Percentiles rank a stretch among this genome's conserved stretches.
Conservation (phyloP, 345 rosid species). For the Gossypium mustelinum region DNA sequence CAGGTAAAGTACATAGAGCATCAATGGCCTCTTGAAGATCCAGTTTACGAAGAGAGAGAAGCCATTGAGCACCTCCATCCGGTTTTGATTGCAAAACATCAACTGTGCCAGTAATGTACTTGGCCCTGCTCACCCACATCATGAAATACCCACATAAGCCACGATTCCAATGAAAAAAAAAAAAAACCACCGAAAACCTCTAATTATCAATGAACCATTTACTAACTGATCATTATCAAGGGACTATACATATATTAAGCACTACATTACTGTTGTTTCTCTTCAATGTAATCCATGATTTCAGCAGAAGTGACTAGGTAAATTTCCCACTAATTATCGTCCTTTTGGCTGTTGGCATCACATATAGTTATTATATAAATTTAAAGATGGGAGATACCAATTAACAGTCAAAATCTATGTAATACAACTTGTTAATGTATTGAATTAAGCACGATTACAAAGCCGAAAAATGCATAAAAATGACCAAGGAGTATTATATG, state of each 20-base stretch:
- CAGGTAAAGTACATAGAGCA: slow-evolving; percentile 79
- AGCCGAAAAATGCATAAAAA: not conserved
- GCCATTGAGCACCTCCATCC: slow-evolving; percentile 80
- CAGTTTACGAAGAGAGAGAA: slow-evolving; percentile 64
- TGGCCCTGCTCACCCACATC: slow-evolving; percentile 57
- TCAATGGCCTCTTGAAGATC: slow-evolving; percentile 57
- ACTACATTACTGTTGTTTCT: not conserved
- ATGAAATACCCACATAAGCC: slow-evolving; percentile 6
- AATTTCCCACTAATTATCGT: not conserved
- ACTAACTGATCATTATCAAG: not conserved
- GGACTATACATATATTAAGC: not conserved
- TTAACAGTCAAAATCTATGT: not conserved
- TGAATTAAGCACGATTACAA: too few species aligned
- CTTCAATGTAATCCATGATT: not conserved
- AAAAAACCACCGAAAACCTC: not conserved
- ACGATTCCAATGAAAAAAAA: not conserved
- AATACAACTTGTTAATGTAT: not conserved
- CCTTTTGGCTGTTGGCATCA: not conserved
- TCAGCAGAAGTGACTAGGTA: not conserved
- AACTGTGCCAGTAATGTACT: slow-evolving; percentile 65
- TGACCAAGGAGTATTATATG: not conserved
- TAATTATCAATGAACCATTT: not conserved
- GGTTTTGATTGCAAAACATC: slow-evolving; percentile 63
- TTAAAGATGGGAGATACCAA: not conserved
- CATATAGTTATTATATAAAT: not conserved